phyloP scores from a whole-genome alignment of 2,329 filamentous ascomycete genomes.

The Talaromyces funiculosus region DNA sequence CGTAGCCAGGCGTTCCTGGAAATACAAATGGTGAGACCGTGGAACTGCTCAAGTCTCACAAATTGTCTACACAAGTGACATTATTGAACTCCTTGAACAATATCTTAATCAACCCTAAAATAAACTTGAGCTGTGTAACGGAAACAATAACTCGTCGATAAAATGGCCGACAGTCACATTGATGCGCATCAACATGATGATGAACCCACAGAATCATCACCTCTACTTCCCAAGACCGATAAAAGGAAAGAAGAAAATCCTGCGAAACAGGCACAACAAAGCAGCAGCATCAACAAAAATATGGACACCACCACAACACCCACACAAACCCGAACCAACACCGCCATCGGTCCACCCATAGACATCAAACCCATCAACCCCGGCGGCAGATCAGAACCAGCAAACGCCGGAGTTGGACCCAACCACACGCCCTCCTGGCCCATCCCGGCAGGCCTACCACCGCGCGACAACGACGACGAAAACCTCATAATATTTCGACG shows the following conservation, averaged over 20 bases:
- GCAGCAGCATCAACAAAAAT: neutral
- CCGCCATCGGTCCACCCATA: conserved; percentile 8
- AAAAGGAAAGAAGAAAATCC: neutral
- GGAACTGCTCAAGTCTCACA: neutral
- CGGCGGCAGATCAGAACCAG: neutral
- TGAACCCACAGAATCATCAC: conserved; percentile 9
- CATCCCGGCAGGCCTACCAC: conserved; percentile 3
- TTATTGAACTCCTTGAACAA: neutral
- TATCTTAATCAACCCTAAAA: too few species aligned
- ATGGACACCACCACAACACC: neutral
- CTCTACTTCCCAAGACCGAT: conserved; percentile 5
- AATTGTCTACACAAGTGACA: neutral
- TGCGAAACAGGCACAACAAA: neutral
- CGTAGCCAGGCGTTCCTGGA: neutral
- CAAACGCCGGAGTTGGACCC: neutral
- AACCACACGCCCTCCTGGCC: conserved; percentile 7
- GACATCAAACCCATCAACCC: conserved; percentile 3
- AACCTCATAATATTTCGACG: conserved; percentile 13
- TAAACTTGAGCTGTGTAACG: neutral
- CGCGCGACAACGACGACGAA: conserved; percentile 10
- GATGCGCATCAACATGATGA: neutral
- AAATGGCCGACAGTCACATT: neutral
- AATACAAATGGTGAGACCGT: neutral
- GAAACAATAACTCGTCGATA: neutral
- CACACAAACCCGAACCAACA: neutral